These are phyloP conservation scores for Yarrowia sp. DNA, from an alignment of 805 yeast genomes.

Conservation along the genomic window DNA sequence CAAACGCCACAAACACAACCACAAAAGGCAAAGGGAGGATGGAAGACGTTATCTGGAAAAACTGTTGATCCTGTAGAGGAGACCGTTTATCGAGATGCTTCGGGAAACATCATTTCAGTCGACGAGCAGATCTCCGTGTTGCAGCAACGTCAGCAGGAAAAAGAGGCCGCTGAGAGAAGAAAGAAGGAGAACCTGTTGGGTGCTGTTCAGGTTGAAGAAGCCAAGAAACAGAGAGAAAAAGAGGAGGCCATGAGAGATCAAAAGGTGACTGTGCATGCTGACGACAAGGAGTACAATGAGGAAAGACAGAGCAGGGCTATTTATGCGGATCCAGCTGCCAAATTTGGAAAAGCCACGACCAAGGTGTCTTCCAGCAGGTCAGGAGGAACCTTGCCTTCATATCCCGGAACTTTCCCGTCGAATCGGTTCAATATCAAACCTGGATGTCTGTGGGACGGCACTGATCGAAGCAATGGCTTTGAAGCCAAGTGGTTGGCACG, in stretches of 20 bases:
- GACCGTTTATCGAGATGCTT: constrained; percentile 22
- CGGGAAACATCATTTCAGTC: constrained; percentile 24
- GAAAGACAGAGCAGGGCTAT: constrained; percentile 18
- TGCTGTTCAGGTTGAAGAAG: constrained; percentile 22
- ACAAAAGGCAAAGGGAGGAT: constrained; percentile 15
- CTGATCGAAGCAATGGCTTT: constrained; percentile 18
- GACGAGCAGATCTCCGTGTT: constrained; percentile 27
- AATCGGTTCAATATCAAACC: constrained; percentile 36
- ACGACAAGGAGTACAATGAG: constrained; percentile 28
- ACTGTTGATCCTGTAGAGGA: constrained; percentile 24
- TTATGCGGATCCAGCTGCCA: constrained; percentile 24
- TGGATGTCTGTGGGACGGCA: constrained; percentile 27
- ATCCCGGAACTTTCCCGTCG: constrained; percentile 10
- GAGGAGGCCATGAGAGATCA: constrained; percentile 20
- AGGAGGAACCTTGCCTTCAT: neutral
- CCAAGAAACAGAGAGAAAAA: constrained; percentile 1
- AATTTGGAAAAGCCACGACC: constrained; percentile 13
- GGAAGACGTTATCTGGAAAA: constrained; percentile 29
- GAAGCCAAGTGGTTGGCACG: constrained; percentile 30
- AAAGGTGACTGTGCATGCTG: neutral
- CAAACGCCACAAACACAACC: neutral
- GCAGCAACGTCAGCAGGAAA: constrained; percentile 15
- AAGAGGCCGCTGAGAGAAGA: constrained; percentile 8
- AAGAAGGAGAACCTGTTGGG: constrained; percentile 24
- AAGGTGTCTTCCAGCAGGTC: neutral